These are phyloP conservation scores for Blastobotrys attinorum DNA, from an alignment of 805 yeast species.

Conservation along the genomic window DNA sequence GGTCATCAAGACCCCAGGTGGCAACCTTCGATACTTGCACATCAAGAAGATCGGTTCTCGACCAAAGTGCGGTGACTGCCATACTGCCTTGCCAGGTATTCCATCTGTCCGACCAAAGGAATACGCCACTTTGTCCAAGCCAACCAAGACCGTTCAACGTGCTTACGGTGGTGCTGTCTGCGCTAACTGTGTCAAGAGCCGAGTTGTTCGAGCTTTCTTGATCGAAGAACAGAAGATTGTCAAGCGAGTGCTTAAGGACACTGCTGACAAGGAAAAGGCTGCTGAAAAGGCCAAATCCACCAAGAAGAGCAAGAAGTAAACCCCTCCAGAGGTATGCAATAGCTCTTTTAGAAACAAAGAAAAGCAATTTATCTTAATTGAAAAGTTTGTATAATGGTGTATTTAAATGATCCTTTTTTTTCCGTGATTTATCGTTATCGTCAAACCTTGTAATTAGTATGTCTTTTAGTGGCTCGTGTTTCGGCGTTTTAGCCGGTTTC, in stretches of 20 bases:
- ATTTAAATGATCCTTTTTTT: no score
- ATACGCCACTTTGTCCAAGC: slow-evolving; percentile 90
- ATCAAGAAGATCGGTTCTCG: slow-evolving; percentile 84
- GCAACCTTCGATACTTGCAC: slow-evolving; percentile 96
- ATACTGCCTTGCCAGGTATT: slow-evolving; percentile 71
- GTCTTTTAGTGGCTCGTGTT: no score
- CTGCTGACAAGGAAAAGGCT: slow-evolving; percentile 79
- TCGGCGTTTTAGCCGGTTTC: no score
- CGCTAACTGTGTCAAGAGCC: slow-evolving; percentile 95
- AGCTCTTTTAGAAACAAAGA: background rate
- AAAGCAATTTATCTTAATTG: background rate
- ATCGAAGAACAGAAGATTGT: slow-evolving; percentile 99
- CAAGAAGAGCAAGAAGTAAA: slow-evolving; percentile 26
- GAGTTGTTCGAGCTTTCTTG: slow-evolving; percentile 98
- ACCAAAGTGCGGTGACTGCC: slow-evolving; percentile 63
- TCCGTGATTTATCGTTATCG: no score
- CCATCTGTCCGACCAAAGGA: slow-evolving; percentile 97
- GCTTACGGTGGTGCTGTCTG: slow-evolving; percentile 99
- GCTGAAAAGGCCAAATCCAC: slow-evolving; percentile 39
- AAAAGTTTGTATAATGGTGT: background rate
- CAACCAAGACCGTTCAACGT: slow-evolving; percentile 98
- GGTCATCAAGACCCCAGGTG: slow-evolving; percentile 99
- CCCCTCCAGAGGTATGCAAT: background rate
- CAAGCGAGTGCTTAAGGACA: slow-evolving; percentile 97
- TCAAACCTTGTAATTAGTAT: no score